phyloP scores from a whole-genome alignment of 306 rosid genomes.

The Cucurbita ficifolia region DNA sequence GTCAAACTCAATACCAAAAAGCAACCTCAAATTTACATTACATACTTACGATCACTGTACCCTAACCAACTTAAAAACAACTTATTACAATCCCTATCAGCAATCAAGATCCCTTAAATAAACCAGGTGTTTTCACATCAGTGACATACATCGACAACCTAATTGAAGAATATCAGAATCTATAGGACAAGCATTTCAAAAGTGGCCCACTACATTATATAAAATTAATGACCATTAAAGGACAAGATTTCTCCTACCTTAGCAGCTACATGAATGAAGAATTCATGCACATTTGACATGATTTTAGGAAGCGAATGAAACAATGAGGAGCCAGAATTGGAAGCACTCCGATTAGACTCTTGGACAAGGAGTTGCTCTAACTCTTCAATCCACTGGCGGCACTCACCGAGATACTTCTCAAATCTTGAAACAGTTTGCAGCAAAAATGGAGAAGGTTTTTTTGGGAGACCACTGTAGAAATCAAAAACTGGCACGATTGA shows the following conservation, averaged over 20 bases:
- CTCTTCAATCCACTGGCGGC: slow-evolving; percentile 90
- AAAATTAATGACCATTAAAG: background rate
- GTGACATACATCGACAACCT: background rate
- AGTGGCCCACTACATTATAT: background rate
- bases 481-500: slow-evolving; percentile 78
- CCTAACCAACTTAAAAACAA: background rate
- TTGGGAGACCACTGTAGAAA: slow-evolving; percentile 85
- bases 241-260: slow-evolving; percentile 40
- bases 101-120: background rate
- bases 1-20: background rate
- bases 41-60: background rate
- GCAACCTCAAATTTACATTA: background rate
- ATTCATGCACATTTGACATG: slow-evolving; percentile 87
- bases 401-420: slow-evolving; percentile 69
- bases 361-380: slow-evolving; percentile 77
- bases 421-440: slow-evolving; percentile 77
- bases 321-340: slow-evolving; percentile 50
- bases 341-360: slow-evolving; percentile 44
- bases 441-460: slow-evolving; percentile 83
- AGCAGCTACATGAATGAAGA: slow-evolving; percentile 91
- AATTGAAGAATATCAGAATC: background rate
- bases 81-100: background rate
- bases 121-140: background rate
- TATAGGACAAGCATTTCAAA: background rate
- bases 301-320: slow-evolving; percentile 88